phyloP scores from a whole-genome alignment of 2,329 filamentous ascomycete species.

The Pyrenochaeta sp. region DNA sequence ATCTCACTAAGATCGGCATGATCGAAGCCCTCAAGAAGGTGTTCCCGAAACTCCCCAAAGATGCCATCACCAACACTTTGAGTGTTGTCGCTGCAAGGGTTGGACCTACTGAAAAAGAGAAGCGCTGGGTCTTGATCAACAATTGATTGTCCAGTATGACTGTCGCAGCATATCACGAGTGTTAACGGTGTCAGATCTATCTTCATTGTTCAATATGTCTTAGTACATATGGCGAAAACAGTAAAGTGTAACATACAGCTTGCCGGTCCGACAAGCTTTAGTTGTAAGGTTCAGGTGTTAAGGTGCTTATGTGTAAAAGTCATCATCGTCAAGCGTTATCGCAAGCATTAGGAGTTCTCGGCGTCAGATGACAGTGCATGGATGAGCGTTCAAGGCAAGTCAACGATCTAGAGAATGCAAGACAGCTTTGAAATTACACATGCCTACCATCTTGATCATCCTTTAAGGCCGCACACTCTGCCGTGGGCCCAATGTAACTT shows the following conservation, averaged over 20 bases:
- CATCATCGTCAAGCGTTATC: slow-evolving; percentile 1
- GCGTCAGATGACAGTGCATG: neutral
- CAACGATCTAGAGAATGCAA: neutral
- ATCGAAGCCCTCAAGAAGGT: slow-evolving; percentile 78
- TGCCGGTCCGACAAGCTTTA: neutral
- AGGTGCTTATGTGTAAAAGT: slow-evolving; percentile 1
- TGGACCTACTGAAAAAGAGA: slow-evolving; percentile 69
- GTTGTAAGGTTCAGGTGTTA: neutral
- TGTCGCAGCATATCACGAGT: neutral
- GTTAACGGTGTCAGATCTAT: neutral
- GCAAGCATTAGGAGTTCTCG: neutral
- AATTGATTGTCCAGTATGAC: slow-evolving; percentile 9
- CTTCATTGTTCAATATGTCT: slow-evolving; percentile 1
- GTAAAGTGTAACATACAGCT: neutral
- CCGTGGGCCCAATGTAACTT: neutral
- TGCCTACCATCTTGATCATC: neutral
- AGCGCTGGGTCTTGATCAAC: slow-evolving; percentile 64
- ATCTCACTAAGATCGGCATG: slow-evolving; percentile 77
- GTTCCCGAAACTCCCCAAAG: slow-evolving; percentile 75
- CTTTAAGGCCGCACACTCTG: neutral
- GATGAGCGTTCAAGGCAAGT: neutral
- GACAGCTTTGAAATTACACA: neutral
- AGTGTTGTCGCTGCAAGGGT: slow-evolving; percentile 70
- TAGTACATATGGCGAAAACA: neutral
- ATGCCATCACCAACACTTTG: slow-evolving; percentile 75